Base-by-base conservation (phyloP, 2,329 filamentous ascomycete genomes). In the Seiridium cupressi region DNA sequence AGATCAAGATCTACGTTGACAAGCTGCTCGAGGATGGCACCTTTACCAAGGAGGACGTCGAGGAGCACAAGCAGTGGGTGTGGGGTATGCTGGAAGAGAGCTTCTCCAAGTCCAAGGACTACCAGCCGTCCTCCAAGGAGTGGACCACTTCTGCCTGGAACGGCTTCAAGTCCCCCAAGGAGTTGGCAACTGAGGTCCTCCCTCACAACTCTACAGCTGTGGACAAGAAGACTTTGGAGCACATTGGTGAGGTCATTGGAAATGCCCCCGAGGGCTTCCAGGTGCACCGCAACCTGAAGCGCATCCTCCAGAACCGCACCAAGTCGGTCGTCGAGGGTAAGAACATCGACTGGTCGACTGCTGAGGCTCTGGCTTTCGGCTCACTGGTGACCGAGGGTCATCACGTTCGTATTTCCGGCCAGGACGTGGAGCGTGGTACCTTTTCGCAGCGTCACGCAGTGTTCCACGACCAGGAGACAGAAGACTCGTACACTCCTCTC, bases 71-170 rank as follows among this genome's bases (percentile, higher is more conserved):
- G 85, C 91, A 96, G 76, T 99, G 95, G 95, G 95, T 98, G 62
- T 99, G 94, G 95, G 91, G 91, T 63, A 98, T 98, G 93, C 84
- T 99, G 60, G 94, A 97, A 73, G 94, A 98, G 77, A 97, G 93
- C 80, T 99, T 98, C 77, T 85, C 92, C 70, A 93, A 94, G 78
- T 97, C 93, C 78, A 98, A 96, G 79, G 94, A 99, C 71, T 99
- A 99, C 79, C 90, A 94, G 76, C 92, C 95, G 51, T 96, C 91
- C 46, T 91, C 93, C 66, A 96, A 97, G 81, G 95, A 99, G 79
- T 99, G 95, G 95, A 88, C 97, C 68, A 98, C 95, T 7, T 97
- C 93, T 56, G 94, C 95, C 60, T 99, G 95, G 95, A 96, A 99
- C 80, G 94, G 94, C 64, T 98, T 99, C 88, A 98, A 98, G 82